These are phyloP conservation scores for Hirschioporus abietinus DNA, from an alignment of 768 basidiomycete genomes.

Conservation along the genomic window DNA sequence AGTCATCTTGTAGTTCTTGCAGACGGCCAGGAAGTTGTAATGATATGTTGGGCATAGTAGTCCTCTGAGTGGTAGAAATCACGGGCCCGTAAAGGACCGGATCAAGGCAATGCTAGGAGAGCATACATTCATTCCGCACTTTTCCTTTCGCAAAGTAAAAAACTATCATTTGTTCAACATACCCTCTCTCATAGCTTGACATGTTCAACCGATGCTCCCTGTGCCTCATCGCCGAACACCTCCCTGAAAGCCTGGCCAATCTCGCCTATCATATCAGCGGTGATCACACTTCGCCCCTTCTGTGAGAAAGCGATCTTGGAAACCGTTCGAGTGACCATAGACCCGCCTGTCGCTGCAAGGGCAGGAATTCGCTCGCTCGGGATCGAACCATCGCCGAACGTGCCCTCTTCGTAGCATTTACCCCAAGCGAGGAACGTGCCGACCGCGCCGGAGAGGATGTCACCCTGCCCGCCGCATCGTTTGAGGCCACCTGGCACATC, in stretches of 20 bases:
- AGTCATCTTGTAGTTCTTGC: too few species aligned
- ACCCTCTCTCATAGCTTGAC: background rate
- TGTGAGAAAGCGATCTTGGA: slow-evolving; percentile 72
- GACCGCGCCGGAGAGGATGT: slow-evolving; percentile 83
- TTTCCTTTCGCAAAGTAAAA: too few species aligned
- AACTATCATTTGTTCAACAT: too few species aligned
- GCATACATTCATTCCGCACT: too few species aligned
- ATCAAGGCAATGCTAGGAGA: too few species aligned
- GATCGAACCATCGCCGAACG: slow-evolving; percentile 62
- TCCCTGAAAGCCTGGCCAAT: slow-evolving; percentile 67
- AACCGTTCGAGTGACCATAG: slow-evolving; percentile 82
- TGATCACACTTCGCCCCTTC: slow-evolving; percentile 76
- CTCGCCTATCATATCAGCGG: slow-evolving; percentile 64
- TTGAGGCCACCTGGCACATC: slow-evolving; percentile 78
- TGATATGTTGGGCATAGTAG: too few species aligned
- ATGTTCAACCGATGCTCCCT: slow-evolving; percentile 21
- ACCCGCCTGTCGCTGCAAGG: slow-evolving; percentile 80
- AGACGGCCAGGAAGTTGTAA: too few species aligned
- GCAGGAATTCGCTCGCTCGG: slow-evolving; percentile 68
- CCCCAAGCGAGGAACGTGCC: slow-evolving; percentile 95
- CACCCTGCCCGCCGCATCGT: slow-evolving; percentile 94
- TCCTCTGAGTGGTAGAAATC: too few species aligned
- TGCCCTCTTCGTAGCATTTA: slow-evolving; percentile 83
- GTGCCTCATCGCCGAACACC: slow-evolving; percentile 53
- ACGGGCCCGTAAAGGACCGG: too few species aligned